Evolutionary conservation across 1,284 basidiomycete genomes (phyloP).

Genomic region (Trametes hirsuta): DNA sequence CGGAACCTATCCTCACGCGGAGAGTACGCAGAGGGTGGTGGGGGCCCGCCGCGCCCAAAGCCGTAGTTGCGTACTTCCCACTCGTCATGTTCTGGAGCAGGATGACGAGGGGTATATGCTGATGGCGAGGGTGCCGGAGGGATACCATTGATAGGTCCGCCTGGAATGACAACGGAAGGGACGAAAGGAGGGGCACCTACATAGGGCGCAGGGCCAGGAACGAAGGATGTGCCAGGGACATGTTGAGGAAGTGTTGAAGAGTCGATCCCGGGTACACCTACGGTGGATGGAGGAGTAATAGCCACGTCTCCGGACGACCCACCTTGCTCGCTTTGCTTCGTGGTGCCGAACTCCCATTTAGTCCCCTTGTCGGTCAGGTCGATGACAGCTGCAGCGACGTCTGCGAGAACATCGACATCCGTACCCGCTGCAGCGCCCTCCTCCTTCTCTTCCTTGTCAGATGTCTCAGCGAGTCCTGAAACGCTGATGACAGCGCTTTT

Average conservation of each 20-base stretch:
- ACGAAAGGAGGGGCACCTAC: conserved; percentile 13
- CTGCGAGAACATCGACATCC: conserved; percentile 12
- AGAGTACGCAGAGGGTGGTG: conserved; percentile 7
- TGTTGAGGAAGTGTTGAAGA: background rate
- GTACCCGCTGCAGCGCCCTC: conserved; percentile 1
- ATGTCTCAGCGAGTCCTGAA: background rate
- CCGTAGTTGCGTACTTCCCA: conserved; percentile 64
- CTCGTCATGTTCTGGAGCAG: conserved; percentile 38
- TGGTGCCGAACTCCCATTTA: conserved; percentile 65
- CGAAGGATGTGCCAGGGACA: conserved; percentile 16
- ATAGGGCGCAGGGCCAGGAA: conserved; percentile 7
- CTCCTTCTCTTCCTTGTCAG: conserved; percentile 3
- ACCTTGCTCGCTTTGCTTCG: conserved; percentile 30
- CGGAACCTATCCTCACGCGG: conserved; percentile 18
- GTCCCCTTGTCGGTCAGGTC: conserved; percentile 41
- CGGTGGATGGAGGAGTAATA: background rate
- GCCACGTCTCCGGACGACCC: conserved; percentile 1
- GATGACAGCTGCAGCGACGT: conserved; percentile 33
- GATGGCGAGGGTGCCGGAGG: conserved; percentile 20
- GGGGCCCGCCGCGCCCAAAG: conserved; percentile 23
- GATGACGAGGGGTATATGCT: conserved; percentile 21
- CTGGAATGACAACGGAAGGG: conserved; percentile 18
- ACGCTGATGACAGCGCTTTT: conserved; percentile 26
- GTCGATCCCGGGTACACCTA: background rate
- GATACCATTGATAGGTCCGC: conserved; percentile 15